Conservation (phyloP, 805 yeast genomes). For the Candida loeiensis region DNA sequence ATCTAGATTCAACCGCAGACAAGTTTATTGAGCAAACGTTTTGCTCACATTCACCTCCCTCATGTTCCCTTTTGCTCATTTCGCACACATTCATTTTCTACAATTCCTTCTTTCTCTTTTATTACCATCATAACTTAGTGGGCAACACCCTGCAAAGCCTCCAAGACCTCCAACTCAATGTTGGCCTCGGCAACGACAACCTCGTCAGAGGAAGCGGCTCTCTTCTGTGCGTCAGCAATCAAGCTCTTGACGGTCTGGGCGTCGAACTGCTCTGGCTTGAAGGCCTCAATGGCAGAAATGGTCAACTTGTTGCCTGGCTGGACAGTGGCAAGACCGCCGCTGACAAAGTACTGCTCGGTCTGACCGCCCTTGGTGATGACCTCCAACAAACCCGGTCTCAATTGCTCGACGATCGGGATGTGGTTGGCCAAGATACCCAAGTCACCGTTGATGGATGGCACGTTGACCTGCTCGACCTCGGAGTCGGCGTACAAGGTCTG, state of each 20-base stretch:
- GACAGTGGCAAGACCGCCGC: conserved; percentile 96
- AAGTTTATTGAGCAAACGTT: too few relatives aligned
- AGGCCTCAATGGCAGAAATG: conserved; percentile 94
- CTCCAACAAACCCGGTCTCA: conserved; percentile 93
- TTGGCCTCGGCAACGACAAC: conserved; percentile 89
- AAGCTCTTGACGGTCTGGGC: conserved; percentile 72
- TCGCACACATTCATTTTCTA: too few relatives aligned
- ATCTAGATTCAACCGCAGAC: too few relatives aligned
- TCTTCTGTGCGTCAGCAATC: conserved; percentile 92
- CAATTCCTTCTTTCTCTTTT: neutral
- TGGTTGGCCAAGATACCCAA: conserved; percentile 97
- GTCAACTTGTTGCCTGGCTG: conserved; percentile 90
- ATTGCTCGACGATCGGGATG: conserved; percentile 95
- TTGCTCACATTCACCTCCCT: too few relatives aligned
- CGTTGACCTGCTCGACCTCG: conserved; percentile 75
- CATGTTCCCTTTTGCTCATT: too few relatives aligned
- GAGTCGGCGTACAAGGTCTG: conserved; percentile 58
- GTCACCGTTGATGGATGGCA: conserved; percentile 94
- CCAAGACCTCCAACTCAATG: conserved; percentile 93
- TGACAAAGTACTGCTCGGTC: conserved; percentile 77
- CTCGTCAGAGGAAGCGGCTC: conserved; percentile 79
- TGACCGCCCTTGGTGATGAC: conserved; percentile 75
- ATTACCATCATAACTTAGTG: conserved; percentile 38
- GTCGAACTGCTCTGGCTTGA: conserved; percentile 83
- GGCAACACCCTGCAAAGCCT: conserved; percentile 83